These are phyloP conservation scores for Guadua angustifolia DNA, from an alignment of 176 grass and related monocot genomes.

Conservation along the genomic window DNA sequence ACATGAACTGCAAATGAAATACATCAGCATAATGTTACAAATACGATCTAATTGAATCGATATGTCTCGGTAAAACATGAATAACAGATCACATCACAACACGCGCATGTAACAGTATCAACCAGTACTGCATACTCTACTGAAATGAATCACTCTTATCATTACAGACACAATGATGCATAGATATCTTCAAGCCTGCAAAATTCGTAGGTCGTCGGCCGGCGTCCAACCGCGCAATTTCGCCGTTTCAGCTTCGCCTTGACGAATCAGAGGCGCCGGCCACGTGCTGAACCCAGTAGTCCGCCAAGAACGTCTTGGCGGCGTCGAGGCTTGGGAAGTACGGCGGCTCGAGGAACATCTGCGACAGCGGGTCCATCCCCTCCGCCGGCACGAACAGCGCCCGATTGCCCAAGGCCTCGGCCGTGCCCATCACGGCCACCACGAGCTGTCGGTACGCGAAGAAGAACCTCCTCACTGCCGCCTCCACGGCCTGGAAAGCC, in stretches of 20 bases:
- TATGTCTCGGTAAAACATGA: neutral
- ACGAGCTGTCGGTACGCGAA: slow-evolving; percentile 81
- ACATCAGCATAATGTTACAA: neutral
- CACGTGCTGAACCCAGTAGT: slow-evolving; percentile 69
- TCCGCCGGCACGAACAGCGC: slow-evolving; percentile 66
- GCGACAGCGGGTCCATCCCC: slow-evolving; percentile 61
- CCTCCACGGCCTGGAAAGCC: slow-evolving; percentile 76
- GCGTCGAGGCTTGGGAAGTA: slow-evolving; percentile 97
- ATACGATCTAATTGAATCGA: slow-evolving; percentile 16
- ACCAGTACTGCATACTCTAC: neutral
- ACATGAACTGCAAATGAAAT: neutral
- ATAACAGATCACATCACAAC: neutral
- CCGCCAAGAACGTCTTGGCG: slow-evolving; percentile 89
- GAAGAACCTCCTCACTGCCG: slow-evolving; percentile 75
- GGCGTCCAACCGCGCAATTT: neutral
- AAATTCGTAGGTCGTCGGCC: neutral
- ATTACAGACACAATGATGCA: neutral
- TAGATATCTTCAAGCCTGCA: neutral
- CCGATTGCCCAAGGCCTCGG: slow-evolving; percentile 66
- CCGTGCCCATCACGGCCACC: slow-evolving; percentile 67
- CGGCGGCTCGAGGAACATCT: slow-evolving; percentile 90
- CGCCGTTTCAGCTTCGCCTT: slow-evolving; percentile 32
- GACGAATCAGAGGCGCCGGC: slow-evolving; percentile 40
- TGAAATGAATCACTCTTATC: slow-evolving; percentile 13
- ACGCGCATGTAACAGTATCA: neutral